These are phyloP conservation scores for Ustilago cynodontis DNA, from an alignment of 1,284 basidiomycete species.

Conservation along the genomic window DNA sequence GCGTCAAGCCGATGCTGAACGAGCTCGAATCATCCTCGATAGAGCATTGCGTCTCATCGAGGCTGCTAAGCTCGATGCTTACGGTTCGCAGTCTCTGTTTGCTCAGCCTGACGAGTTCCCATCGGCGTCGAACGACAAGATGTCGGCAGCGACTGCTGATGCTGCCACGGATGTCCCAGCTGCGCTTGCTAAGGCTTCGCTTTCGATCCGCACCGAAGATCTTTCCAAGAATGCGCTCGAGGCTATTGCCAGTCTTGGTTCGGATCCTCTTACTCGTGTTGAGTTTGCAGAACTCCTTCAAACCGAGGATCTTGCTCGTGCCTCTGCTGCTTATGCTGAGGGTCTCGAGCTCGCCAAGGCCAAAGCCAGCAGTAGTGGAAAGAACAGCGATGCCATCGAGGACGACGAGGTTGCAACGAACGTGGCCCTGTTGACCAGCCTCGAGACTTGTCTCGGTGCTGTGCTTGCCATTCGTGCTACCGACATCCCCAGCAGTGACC, in stretches of 20 bases:
- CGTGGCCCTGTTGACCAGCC: conserved; percentile 37
- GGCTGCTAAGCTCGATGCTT: conserved; percentile 50
- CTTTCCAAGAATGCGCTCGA: conserved; percentile 51
- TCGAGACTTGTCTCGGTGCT: conserved; percentile 58
- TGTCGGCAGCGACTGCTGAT: conserved; percentile 25
- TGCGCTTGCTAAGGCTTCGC: conserved; percentile 49
- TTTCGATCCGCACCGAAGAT: conserved; percentile 50
- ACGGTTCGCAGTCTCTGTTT: conserved; percentile 31
- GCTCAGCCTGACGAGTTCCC: conserved; percentile 43
- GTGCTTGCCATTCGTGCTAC: conserved; percentile 53
- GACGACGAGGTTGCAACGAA: conserved; percentile 36
- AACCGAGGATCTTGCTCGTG: conserved; percentile 55
- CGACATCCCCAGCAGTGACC: conserved; percentile 40
- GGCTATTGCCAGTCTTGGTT: conserved; percentile 51
- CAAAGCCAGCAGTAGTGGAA: conserved; percentile 10
- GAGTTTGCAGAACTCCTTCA: conserved; percentile 61
- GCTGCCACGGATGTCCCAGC: conserved; percentile 33
- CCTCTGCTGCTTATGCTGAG: conserved; percentile 45
- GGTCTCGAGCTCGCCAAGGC: conserved; percentile 44
- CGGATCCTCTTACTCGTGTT: conserved; percentile 56
- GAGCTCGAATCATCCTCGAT: conserved; percentile 63
- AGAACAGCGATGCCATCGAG: conserved; percentile 14
- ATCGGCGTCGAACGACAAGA: conserved; percentile 14
- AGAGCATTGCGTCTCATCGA: conserved; percentile 58
- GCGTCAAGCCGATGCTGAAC: conserved; percentile 47